Conservation (phyloP, 768 basidiomycete genomes). For the Phylloporus scabripes region DNA sequence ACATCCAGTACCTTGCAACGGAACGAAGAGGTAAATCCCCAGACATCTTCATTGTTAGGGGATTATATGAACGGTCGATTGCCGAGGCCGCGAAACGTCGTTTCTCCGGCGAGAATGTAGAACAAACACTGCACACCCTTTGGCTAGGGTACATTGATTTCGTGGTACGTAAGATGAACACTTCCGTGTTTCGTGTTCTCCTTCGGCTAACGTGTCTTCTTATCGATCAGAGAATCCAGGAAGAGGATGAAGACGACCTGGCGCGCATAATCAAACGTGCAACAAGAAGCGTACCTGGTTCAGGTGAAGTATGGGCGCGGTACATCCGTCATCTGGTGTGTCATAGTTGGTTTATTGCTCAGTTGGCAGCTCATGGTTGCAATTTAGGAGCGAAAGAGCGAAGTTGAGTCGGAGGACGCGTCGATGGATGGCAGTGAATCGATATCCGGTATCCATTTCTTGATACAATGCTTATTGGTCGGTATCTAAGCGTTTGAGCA, state of each 20-base stretch:
- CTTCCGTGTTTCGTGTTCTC: not conserved
- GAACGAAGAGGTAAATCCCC: conserved; percentile 60
- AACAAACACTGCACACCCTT: conserved; percentile 54
- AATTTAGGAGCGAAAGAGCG: conserved; percentile 20
- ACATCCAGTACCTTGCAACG: conserved; percentile 54
- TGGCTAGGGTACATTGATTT: conserved; percentile 75
- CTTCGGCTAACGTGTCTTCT: not conserved
- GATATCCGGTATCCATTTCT: conserved; percentile 19
- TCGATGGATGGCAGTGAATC: conserved; percentile 20
- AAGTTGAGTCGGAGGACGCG: conserved; percentile 12
- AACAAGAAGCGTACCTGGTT: conserved; percentile 65
- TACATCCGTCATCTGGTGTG: conserved; percentile 69
- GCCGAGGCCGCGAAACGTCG: conserved; percentile 60
- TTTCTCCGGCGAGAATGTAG: conserved; percentile 47
- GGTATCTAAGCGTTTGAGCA: conserved; percentile 23
- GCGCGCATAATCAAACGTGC: conserved; percentile 49
- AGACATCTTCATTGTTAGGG: conserved; percentile 49
- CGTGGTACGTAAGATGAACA: conserved; percentile 41
- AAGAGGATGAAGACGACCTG: conserved; percentile 39
- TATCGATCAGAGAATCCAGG: conserved; percentile 28
- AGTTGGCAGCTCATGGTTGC: not conserved
- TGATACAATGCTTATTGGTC: not conserved
- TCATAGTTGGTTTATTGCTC: not conserved
- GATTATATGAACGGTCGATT: conserved; percentile 70
- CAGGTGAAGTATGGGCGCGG: conserved; percentile 73